Evolutionary conservation across 148 eudicot species (phyloP).

Genomic region (Dysphania ambrosioides): DNA sequence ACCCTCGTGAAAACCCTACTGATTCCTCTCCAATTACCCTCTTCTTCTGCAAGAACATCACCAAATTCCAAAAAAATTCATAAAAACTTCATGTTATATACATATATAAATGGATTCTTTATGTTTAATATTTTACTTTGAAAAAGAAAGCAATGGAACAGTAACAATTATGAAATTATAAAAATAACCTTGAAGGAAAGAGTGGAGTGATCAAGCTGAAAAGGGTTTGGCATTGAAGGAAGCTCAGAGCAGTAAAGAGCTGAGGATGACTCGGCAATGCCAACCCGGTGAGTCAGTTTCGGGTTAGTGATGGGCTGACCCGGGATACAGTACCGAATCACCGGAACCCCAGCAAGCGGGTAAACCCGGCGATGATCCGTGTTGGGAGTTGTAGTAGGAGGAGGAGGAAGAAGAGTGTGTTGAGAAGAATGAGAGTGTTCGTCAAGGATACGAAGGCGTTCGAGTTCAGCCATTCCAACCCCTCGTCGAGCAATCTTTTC

Average conservation of each 20-base stretch:
- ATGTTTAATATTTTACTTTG: too few relatives aligned
- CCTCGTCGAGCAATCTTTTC: constrained; percentile 52
- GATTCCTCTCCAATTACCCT: constrained; percentile 25
- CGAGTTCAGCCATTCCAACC: constrained; percentile 70
- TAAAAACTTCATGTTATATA: too few relatives aligned
- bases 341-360: constrained; percentile 18
- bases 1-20: constrained; percentile 33
- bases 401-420: not conserved
- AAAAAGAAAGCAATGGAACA: constrained; percentile 20
- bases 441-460: constrained; percentile 21
- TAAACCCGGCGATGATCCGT: not conserved
- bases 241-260: constrained; percentile 36
- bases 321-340: constrained; percentile 18
- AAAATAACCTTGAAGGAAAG: constrained; percentile 15
- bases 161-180: constrained; percentile 12
- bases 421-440: not conserved
- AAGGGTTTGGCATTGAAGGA: constrained; percentile 51
- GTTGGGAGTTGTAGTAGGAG: not conserved
- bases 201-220: not conserved
- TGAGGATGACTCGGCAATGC: not conserved
- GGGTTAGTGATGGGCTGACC: constrained; percentile 17
- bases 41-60: constrained; percentile 27
- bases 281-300: constrained; percentile 12
- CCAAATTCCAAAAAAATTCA: not conserved
- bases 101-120: too few relatives aligned